Conservation (phyloP, 2,329 filamentous ascomycete genomes). For the Beauveria medogensis region DNA sequence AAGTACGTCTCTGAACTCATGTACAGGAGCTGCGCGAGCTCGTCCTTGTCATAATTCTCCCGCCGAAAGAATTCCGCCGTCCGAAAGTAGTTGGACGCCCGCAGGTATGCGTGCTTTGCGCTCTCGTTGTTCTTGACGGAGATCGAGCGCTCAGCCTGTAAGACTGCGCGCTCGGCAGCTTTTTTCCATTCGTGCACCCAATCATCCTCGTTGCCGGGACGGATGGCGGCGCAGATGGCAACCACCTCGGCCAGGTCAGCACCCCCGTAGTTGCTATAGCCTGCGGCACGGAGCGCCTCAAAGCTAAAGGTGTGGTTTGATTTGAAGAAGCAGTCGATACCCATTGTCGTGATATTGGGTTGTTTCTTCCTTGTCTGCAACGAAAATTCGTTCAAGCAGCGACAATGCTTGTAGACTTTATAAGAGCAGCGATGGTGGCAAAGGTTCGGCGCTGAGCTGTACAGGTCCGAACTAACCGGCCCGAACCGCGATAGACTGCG, state of each 20-base stretch:
- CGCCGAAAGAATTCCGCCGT: slow-evolving; percentile 6
- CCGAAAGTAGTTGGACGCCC: slow-evolving; percentile 5
- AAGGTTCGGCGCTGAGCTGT: neutral
- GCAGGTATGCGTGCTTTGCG: neutral
- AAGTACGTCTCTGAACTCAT: neutral
- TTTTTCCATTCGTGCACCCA: neutral
- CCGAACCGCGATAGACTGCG: neutral
- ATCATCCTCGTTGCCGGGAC: slow-evolving; percentile 4
- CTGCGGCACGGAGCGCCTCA: slow-evolving; percentile 7
- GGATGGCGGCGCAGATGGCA: neutral
- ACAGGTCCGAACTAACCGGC: neutral
- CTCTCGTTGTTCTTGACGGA: neutral
- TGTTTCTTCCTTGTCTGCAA: neutral
- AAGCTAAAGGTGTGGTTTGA: slow-evolving; percentile 3
- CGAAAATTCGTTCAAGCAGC: neutral
- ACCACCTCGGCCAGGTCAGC: slow-evolving; percentile 7
- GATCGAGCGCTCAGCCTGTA: neutral
- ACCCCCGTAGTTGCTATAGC: slow-evolving; percentile 5
- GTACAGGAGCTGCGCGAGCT: neutral
- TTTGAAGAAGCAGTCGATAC: slow-evolving; percentile 2
- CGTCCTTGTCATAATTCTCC: neutral
- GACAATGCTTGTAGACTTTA: neutral
- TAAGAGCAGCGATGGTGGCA: neutral
- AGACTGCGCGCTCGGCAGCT: neutral
- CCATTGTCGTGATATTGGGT: neutral